A percentile compares a stretch with the other conserved stretches of the same genome.
Evolutionary conservation across 345 rosid species (phyloP).

Genomic region (Rhodamnia argentea): DNA sequence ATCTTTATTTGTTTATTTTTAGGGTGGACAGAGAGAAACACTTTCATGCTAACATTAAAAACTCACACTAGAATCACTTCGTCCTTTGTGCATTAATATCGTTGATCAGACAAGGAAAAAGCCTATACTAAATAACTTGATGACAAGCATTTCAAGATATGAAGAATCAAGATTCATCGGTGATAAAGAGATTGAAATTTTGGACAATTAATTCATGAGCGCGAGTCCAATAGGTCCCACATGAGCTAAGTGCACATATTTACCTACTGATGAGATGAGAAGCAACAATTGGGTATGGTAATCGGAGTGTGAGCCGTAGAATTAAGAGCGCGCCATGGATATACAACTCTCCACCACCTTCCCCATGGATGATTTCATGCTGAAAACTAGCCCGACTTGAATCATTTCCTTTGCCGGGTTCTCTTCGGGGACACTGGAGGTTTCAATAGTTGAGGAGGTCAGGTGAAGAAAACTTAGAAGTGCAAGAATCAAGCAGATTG

Average conservation of each 20-base stretch:
- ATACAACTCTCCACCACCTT: not conserved
- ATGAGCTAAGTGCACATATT: not conserved
- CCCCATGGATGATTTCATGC: not conserved
- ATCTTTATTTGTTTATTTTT: too few species aligned
- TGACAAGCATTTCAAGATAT: too few species aligned
- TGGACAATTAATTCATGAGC: too few species aligned
- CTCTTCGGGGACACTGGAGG: not conserved
- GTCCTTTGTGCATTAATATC: too few species aligned
- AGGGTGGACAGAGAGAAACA: too few species aligned
- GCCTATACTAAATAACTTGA: too few species aligned
- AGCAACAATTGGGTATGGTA: slow-evolving; percentile 1
- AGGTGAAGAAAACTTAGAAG: not conserved
- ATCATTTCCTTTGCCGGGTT: not conserved
- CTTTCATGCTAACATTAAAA: too few species aligned
- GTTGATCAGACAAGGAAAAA: too few species aligned
- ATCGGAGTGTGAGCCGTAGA: slow-evolving; percentile 3
- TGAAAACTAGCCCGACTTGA: slow-evolving; percentile 4
- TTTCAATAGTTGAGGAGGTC: not conserved
- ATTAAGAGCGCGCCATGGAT: slow-evolving; percentile 6
- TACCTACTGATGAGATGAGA: not conserved
- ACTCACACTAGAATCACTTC: too few species aligned
- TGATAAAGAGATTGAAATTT: too few species aligned
- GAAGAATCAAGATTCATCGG: too few species aligned
- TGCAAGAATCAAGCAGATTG: not conserved
- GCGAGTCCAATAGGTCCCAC: not conserved